Evolutionary conservation across 352 stramenopile genomes (phyloP), one percentile per base, ranked within the genome.

Genomic region (Pythium periplocum): DNA sequence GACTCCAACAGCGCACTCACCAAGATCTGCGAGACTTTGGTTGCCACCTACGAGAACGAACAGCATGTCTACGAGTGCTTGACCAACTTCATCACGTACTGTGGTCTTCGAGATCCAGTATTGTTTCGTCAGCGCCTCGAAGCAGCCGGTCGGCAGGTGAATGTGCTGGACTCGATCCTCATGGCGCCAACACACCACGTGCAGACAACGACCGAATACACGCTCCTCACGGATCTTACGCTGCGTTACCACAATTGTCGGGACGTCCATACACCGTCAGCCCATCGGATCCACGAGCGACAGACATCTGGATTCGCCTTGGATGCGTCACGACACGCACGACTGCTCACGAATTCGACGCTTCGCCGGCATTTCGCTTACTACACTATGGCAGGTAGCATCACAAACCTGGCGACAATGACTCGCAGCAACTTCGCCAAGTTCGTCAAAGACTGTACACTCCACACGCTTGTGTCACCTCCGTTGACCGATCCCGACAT

Each of bases 21-120:
- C 1, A 69, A 62, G n/a, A 65, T 86, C 12, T 88, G 79, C 47
- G 80, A 84, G 45, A 64, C 42, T 2, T 69, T 90, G 26, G 64
- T 90, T 35, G 66, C 78, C n/a, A 78, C 69, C 3, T 90, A 83
- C 39, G 73, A 78, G 46, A 88, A 87, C 47, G 75, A 88, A 42
- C 77, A 86, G 62, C 66, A 85, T 48, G 80, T 90, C 1, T 86
- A 88, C 45, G 69, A 86, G 49, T 86, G 66, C 39, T 69, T 90
- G 26, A 64, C 51, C 55, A 86, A 78, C 55, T 84, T 88, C 34
- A 71, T 88, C 45, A 61, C 61, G 10, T 74, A 82, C 51, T 78
- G 75, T 39, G 68, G 51, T 26, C 64, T 83, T 3, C 63, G 64
- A 8, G 66, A 86, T 36, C 60, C 61, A 7, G 68, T 61, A 2